Evolutionary conservation across 768 basidiomycete genomes (phyloP), one percentile per base, ranked within the genome.

Genomic region (Lyophyllum shimeji): DNA sequence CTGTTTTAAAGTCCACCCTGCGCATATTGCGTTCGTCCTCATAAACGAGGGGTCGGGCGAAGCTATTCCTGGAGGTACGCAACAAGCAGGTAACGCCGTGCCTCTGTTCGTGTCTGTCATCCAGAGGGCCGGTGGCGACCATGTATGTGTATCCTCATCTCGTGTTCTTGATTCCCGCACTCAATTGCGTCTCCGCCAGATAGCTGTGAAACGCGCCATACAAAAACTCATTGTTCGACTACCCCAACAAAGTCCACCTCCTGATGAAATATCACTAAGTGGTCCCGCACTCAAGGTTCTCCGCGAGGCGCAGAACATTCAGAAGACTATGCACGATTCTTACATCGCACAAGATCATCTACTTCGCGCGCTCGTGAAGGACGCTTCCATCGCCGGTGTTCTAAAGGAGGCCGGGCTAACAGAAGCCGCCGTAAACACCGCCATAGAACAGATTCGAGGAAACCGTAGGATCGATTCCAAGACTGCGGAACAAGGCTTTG

Each of bases 311-410:
- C 86, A 89, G 58, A 80, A 75, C 12, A 72, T 90, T 23, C 89
- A 89, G 66, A 93, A 92, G 76, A 87, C 77, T 5, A 89, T 89
- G 87, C 87, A 89, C 66, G 94, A 95, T 69, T 87, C 87, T 1
- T 97, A 92, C 70, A 88, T 98, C 56, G 94, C 95, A 0, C 90
- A 95, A 69, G 94, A 98, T 59, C 95, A 97, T 67, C 72, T 98
- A 47, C 79, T 98, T 24, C 84, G 94, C 23, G 93, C 92, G 0
- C 82, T 98, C 48, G 65, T 93, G 61, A 86, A 91, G 60, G 91
- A 95, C 55, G 52, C 82, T 0, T 79, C 82, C 2, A 82, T 98
- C 55, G 70, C 79, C 13, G 68, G 80, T 24, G 69, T 94, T 15
- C 70, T 97, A 62, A 95, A 92, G 69, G 90, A 93, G 48, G 83